These are phyloP conservation scores for Punica granatum DNA, from an alignment of 345 rosid genomes.

Conservation along the genomic window DNA sequence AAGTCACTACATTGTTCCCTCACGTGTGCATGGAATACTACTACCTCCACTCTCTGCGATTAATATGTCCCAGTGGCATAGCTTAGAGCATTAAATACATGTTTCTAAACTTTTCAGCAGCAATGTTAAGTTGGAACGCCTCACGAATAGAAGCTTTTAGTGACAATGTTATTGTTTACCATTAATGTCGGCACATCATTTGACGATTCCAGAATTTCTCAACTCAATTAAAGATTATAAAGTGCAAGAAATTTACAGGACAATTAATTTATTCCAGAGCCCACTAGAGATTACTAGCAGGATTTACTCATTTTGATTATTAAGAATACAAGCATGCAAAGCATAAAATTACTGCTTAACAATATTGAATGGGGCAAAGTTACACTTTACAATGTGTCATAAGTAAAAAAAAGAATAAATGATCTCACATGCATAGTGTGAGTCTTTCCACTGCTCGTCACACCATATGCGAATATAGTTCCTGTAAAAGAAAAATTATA, in stretches of 20 bases:
- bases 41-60: not conserved
- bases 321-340: not conserved
- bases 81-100: not conserved
- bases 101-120: not conserved
- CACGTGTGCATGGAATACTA: not conserved
- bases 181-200: not conserved
- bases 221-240: not conserved
- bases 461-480: slow-evolving; percentile 97
- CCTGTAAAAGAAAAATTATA: slow-evolving; percentile 33
- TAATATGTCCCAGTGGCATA: not conserved
- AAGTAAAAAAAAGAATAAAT: slow-evolving; percentile 10
- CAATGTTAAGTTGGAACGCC: not conserved
- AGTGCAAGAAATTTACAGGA: not conserved
- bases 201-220: not conserved
- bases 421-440: slow-evolving; percentile 98
- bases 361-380: not conserved
- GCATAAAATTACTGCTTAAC: not conserved
- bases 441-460: slow-evolving; percentile 99
- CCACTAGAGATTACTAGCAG: not conserved
- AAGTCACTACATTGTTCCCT: not conserved
- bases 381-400: not conserved
- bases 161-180: not conserved
- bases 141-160: too few relatives aligned
- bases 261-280: too few relatives aligned
- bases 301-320: not conserved